These are phyloP conservation scores for Vachellia pachyceras DNA, from an alignment of 306 rosid species.

Conservation along the genomic window DNA sequence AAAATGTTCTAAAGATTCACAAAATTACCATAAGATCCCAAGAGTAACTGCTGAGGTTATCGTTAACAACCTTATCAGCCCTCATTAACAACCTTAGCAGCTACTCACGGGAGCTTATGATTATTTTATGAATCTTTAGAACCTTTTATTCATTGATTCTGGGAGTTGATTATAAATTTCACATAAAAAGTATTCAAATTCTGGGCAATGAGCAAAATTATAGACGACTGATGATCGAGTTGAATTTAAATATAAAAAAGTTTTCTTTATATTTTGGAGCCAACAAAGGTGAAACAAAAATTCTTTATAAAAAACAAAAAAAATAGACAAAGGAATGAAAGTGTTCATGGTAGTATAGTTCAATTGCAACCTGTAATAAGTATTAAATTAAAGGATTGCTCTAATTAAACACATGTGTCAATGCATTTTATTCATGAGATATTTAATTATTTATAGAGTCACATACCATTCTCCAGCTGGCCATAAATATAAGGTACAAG, in stretches of 20 bases:
- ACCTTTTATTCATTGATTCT: no score
- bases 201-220: not conserved
- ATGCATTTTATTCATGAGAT: not conserved
- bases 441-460: not conserved
- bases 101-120: no score
- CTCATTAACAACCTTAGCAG: no score
- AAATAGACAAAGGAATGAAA: not conserved
- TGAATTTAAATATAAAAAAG: not conserved
- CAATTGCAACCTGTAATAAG: not conserved
- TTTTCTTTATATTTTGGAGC: not conserved
- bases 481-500: not conserved
- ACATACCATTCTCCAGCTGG: not conserved
- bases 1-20: no score
- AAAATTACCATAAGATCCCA: no score
- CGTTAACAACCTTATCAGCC: no score
- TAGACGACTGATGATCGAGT: not conserved
- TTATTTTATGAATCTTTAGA: no score
- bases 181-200: no score
- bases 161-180: no score
- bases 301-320: no score
- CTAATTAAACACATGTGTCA: not conserved
- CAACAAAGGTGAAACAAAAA: no score
- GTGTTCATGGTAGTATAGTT: not conserved
- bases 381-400: not conserved
- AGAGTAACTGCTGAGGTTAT: no score